Percentiles rank a stretch among this genome's conserved stretches.
phyloP scores from a whole-genome alignment of 441 rosid genomes.

The Gossypium davidsonii region DNA sequence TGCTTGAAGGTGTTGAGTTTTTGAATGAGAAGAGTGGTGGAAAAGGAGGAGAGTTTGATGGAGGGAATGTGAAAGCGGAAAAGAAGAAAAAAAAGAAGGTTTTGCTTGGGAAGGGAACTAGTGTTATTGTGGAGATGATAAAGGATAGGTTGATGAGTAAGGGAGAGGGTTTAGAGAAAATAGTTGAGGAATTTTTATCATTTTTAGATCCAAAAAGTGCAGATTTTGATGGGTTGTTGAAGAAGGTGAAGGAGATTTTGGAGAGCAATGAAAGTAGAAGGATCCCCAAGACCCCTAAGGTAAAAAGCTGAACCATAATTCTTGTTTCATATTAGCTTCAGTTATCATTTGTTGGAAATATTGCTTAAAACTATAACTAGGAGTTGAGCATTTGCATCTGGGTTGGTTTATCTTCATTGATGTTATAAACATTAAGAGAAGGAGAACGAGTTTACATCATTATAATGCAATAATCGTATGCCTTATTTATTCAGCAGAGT shows the following conservation, averaged over 20 bases:
- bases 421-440: background rate
- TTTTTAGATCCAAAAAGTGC: constrained; percentile 45
- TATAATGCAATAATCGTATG: background rate
- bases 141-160: constrained; percentile 49
- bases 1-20: constrained; percentile 57
- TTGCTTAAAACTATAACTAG: background rate
- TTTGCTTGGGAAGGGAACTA: constrained; percentile 71
- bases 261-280: constrained; percentile 91
- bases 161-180: constrained; percentile 33
- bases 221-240: constrained; percentile 44
- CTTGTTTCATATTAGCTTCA: background rate
- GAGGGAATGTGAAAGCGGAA: constrained; percentile 32
- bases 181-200: constrained; percentile 35
- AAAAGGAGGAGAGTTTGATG: constrained; percentile 27
- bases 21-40: constrained; percentile 23
- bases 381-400: background rate
- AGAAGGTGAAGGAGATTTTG: constrained; percentile 59
- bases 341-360: background rate
- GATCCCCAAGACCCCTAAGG: constrained; percentile 94
- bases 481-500: background rate
- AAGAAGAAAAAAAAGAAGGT: constrained; percentile 66
- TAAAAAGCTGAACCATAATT: constrained; percentile 18
- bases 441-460: background rate
- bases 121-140: constrained; percentile 50
- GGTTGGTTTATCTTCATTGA: background rate